These are phyloP conservation scores for Coniferiporia sulphurascens DNA, from an alignment of 1,284 basidiomycete genomes.

Conservation along the genomic window DNA sequence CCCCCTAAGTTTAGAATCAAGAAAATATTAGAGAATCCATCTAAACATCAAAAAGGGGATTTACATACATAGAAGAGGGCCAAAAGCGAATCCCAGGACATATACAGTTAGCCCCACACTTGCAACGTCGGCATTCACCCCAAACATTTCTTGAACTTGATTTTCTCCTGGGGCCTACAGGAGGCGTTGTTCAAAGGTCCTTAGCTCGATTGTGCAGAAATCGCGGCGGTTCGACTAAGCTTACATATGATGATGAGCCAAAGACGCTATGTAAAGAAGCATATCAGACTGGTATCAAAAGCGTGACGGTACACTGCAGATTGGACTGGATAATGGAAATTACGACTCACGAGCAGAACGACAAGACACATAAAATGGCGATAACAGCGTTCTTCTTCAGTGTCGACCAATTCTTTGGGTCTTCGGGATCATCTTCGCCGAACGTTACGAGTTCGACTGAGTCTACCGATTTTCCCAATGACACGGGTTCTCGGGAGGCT, in stretches of 20 bases:
- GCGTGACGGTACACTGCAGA: no score
- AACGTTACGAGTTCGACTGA: slow-evolving; percentile 7
- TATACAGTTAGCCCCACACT: slow-evolving; percentile 27
- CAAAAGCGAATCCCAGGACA: slow-evolving; percentile 27
- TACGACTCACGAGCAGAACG: slow-evolving; percentile 18
- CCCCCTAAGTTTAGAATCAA: slow-evolving; percentile 21
- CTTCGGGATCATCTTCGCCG: slow-evolving; percentile 7
- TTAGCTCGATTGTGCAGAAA: background rate
- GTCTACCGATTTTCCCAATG: background rate
- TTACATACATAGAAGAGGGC: slow-evolving; percentile 25
- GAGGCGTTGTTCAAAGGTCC: background rate
- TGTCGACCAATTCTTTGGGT: slow-evolving; percentile 11
- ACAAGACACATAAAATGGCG: slow-evolving; percentile 15
- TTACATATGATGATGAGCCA: slow-evolving; percentile 24
- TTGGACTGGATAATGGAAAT: no score
- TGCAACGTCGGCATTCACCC: slow-evolving; percentile 21
- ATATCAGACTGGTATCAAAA: no score
- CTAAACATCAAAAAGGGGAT: background rate
- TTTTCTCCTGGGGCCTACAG: slow-evolving; percentile 25
- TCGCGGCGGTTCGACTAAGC: slow-evolving; percentile 9
- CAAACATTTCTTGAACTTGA: slow-evolving; percentile 22
- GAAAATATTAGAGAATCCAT: background rate
- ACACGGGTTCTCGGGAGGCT: background rate
- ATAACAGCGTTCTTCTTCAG: slow-evolving; percentile 9
- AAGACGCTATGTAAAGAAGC: slow-evolving; percentile 14